These are phyloP conservation scores for Sporothrix luriei DNA, from an alignment of 2,329 filamentous ascomycete genomes.

Conservation along the genomic window DNA sequence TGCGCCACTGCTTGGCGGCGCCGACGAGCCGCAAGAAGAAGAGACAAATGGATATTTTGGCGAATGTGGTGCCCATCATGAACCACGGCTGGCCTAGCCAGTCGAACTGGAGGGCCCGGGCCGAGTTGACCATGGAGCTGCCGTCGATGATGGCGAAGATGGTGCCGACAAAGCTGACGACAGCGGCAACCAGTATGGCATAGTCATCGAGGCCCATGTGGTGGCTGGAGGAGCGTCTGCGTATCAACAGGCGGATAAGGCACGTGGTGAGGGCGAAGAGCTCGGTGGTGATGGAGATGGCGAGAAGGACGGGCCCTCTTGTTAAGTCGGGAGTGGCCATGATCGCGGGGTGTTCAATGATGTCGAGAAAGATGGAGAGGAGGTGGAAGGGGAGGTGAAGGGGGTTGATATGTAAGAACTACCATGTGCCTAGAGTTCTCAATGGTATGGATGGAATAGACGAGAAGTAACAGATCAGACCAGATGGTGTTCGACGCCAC, in stretches of 20 bases:
- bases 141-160: slow-evolving; percentile 45
- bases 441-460: neutral
- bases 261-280: slow-evolving; percentile 43
- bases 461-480: neutral
- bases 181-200: slow-evolving; percentile 42
- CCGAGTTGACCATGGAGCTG: slow-evolving; percentile 37
- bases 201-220: slow-evolving; percentile 44
- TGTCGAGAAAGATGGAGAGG: neutral
- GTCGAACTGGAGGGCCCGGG: slow-evolving; percentile 43
- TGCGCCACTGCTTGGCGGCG: slow-evolving; percentile 41
- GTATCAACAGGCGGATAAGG: slow-evolving; percentile 42
- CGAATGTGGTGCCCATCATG: slow-evolving; percentile 43
- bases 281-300: slow-evolving; percentile 43
- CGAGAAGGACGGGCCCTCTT: slow-evolving; percentile 45
- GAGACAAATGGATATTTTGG: slow-evolving; percentile 46
- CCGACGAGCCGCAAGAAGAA: slow-evolving; percentile 43
- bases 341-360: slow-evolving; percentile 24
- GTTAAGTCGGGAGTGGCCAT: slow-evolving; percentile 40
- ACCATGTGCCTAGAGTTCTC: neutral
- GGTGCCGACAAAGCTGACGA: slow-evolving; percentile 43
- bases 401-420: neutral
- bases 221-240: slow-evolving; percentile 38
- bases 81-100: slow-evolving; percentile 46
- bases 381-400: neutral
- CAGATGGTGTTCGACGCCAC: neutral